A percentile compares a stretch with the other conserved stretches of the same genome.
Conservation (phyloP, 345 rosid genomes). For the Eucalyptus rudis region DNA sequence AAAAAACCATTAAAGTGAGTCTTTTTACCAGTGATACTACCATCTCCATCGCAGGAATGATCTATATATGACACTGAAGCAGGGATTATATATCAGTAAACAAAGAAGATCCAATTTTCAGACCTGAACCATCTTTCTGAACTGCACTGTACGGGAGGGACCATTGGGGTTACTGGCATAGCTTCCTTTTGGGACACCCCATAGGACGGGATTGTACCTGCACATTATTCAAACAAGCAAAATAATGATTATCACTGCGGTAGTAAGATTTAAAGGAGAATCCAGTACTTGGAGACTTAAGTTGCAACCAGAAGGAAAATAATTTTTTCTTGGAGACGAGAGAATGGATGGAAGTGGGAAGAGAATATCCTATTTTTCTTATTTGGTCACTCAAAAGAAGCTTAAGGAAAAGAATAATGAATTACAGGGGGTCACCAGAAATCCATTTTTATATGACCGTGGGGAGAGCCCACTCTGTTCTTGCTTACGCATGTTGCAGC, state of each 20-base stretch:
- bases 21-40: neutral
- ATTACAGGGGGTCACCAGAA: neutral
- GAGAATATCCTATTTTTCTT: neutral
- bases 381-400: neutral
- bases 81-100: neutral
- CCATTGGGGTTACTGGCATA: conserved; percentile 77
- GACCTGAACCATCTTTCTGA: conserved; percentile 96
- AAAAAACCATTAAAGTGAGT: neutral
- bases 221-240: neutral
- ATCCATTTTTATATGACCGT: neutral
- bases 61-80: neutral
- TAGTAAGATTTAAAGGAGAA: neutral
- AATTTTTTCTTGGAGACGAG: neutral
- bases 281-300: neutral
- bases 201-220: conserved; percentile 88
- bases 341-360: neutral
- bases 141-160: conserved; percentile 60
- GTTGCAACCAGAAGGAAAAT: neutral
- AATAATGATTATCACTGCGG: neutral
- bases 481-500: neutral
- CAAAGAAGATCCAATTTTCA: neutral
- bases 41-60: neutral
- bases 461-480: neutral
- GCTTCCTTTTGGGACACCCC: conserved; percentile 99
- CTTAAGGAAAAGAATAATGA: neutral